Base-by-base conservation (phyloP, 2,329 filamentous ascomycete genomes). In the Diplocarpon mali region DNA sequence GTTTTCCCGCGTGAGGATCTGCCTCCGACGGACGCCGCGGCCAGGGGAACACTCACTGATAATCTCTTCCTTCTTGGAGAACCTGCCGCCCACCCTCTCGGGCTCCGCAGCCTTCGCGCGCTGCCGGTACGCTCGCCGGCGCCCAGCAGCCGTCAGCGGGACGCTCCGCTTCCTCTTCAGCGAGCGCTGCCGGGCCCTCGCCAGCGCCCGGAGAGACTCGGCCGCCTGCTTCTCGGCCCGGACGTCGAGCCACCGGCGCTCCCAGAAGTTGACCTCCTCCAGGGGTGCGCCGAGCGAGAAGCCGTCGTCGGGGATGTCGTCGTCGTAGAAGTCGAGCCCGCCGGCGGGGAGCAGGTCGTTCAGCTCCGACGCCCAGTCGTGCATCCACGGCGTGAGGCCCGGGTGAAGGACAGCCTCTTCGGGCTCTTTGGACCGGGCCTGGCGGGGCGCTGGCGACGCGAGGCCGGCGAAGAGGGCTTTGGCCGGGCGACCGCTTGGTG, bases 201-300 rank as follows among this genome's bases (percentile, higher is more conserved):
- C 20, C 20, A 24, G 20, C 20, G 20, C 20, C 13, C 32, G 32
- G 24, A 31, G 17, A 11, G 37, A 35, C 14, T 45, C 43, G 15
- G 34, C 32, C 38, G 15, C 16, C 15, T 41, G 24, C 27, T 37
- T 36, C 12, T 37, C 27, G 11, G n/a, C 13, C 14, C 15, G 35
- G 15, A 34, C 35, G 17, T 30, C 34, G 15, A 43, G 24, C 44
- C 40, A 41, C 2, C 27, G 32, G 13, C 37, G 27, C 40, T 49
- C 47, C 43, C 43, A 49, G 27, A 38, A 44, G 37, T 44, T 40
- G 28, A 41, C 12, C 11, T 40, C 44, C 14, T 49, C 44, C 12
- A 44, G 17, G n/a, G 47, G 43, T 16, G 40, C 40, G 11, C 47
- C 47, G 11, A 49, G 39, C 12, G 40, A 35, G 16, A 43, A 44